phyloP scores from a whole-genome alignment of 208 protist species.

The Leishmania braziliensis region DNA sequence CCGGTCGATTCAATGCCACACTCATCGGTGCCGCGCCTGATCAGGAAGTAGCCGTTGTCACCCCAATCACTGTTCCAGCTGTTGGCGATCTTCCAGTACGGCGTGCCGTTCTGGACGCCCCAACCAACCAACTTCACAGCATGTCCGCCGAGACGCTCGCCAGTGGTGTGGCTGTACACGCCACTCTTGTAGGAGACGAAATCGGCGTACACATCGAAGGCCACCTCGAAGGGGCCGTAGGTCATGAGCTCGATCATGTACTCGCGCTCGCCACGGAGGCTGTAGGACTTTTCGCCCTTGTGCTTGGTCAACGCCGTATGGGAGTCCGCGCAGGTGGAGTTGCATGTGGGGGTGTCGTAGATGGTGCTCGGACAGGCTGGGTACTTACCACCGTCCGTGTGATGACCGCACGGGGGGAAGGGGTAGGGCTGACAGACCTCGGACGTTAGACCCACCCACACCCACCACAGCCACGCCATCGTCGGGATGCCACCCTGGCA shows the following conservation, averaged over 20 bases:
- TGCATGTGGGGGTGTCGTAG: constrained; percentile 82
- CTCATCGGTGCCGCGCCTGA: constrained; percentile 75
- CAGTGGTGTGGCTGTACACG: constrained; percentile 87
- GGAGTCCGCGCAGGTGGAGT: constrained; percentile 50
- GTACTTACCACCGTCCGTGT: constrained; percentile 57
- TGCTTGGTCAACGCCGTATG: constrained; percentile 42
- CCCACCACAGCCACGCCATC: constrained; percentile 76
- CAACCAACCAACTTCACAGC: constrained; percentile 90
- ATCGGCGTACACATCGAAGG: constrained; percentile 91
- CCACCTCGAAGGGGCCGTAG: constrained; percentile 87
- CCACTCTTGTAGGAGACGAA: constrained; percentile 90
- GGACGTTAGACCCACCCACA: constrained; percentile 59
- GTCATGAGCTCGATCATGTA: constrained; percentile 88
- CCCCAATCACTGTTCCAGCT: constrained; percentile 91
- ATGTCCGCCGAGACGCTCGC: constrained; percentile 75
- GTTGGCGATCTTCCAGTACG: constrained; percentile 93
- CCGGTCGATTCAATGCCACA: constrained; percentile 79
- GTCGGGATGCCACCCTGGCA: constrained; percentile 84
- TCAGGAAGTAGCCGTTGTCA: constrained; percentile 85
- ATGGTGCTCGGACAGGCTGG: constrained; percentile 63
- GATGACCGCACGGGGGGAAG: constrained; percentile 76
- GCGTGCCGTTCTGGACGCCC: constrained; percentile 64
- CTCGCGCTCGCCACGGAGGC: constrained; percentile 49
- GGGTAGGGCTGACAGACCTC: constrained; percentile 87
- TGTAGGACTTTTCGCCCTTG: constrained; percentile 56